Conservation (phyloP, 192 early-diverging fungal species). For the Podochytrium sp. region DNA sequence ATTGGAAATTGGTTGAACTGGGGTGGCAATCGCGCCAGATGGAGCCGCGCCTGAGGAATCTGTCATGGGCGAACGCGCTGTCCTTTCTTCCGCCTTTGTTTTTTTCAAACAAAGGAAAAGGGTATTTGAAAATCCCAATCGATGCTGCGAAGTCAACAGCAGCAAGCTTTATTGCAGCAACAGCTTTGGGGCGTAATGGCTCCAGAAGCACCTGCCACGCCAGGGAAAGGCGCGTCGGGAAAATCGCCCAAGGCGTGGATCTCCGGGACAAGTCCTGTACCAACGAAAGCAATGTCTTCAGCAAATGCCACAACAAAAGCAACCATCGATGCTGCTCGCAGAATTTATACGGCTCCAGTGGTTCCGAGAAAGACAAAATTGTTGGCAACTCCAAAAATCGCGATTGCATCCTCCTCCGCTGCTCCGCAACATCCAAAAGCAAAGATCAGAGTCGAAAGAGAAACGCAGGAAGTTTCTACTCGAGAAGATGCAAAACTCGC, state of each 20-base stretch:
- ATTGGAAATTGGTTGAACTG: no score
- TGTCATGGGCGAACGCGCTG: no score
- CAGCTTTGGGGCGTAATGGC: background rate
- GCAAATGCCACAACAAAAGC: background rate
- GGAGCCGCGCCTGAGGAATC: no score
- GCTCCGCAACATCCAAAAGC: background rate
- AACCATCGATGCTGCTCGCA: background rate
- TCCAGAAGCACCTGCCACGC: background rate
- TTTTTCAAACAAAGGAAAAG: no score
- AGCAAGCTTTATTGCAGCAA: background rate
- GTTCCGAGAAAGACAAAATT: background rate
- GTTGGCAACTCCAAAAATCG: no score
- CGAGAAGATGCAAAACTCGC: background rate
- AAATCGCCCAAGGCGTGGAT: background rate
- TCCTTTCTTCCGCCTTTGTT: no score
- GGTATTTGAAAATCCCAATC: no score
- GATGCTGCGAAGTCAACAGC: background rate
- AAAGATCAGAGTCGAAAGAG: background rate
- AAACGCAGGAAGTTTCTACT: background rate
- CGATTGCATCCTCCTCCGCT: background rate
- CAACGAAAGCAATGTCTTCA: no score
- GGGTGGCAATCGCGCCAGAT: no score
- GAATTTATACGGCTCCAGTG: background rate
- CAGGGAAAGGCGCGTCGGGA: background rate
- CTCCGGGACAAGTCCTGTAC: background rate